Percentiles rank a stretch among this genome's conserved stretches.
Conservation (phyloP, 345 rosid species). For the Hibiscus mutabilis region DNA sequence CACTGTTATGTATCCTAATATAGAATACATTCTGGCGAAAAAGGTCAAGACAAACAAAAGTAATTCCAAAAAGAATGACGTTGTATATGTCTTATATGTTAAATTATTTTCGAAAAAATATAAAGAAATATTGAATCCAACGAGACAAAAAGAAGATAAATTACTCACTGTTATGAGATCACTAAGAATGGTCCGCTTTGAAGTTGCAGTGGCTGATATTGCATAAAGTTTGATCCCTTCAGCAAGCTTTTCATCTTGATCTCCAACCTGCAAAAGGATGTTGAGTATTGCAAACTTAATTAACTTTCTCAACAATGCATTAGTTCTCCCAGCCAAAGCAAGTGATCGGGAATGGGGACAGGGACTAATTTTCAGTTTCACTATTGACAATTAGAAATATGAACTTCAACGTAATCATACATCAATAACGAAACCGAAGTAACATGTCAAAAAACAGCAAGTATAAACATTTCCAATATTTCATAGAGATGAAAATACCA, state of each 20-base stretch:
- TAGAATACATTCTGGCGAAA: no score
- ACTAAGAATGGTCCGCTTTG: slow-evolving; percentile 77
- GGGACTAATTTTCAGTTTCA: not conserved
- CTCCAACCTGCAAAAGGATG: slow-evolving; percentile 59
- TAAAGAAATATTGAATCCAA: not conserved
- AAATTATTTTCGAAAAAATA: not conserved
- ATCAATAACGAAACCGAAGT: not conserved
- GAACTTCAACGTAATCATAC: not conserved
- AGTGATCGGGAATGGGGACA: not conserved
- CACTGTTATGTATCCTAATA: no score
- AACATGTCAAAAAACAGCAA: not conserved
- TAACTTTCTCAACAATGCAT: not conserved
- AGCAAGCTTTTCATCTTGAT: slow-evolving; percentile 84
- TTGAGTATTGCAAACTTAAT: not conserved
- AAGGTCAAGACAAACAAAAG: no score
- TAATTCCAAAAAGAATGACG: no score
- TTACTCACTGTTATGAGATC: slow-evolving; percentile 77
- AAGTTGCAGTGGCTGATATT: slow-evolving; percentile 64
- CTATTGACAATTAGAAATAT: not conserved
- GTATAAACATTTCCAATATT: not conserved
- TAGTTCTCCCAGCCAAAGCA: not conserved
- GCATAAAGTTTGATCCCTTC: slow-evolving; percentile 95
- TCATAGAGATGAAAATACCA: slow-evolving; percentile 41
- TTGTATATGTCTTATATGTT: not conserved
- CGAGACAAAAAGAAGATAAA: not conserved